Evolutionary conservation across 163 green algal species (phyloP).

Genomic region (Prototheca wickerhamii): DNA sequence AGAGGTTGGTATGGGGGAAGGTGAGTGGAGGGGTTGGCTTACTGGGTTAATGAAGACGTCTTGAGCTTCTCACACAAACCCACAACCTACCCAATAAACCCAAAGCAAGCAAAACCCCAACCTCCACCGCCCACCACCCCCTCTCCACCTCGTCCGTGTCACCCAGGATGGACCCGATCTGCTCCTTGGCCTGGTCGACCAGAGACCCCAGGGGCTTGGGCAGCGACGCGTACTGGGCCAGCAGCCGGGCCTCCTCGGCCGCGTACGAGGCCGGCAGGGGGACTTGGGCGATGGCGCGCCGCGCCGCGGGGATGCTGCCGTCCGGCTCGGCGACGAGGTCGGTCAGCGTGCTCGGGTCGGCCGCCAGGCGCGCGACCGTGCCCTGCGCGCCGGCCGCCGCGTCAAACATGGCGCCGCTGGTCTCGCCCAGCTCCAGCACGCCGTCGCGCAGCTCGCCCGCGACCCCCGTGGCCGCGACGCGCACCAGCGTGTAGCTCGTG

Average conservation of each 20-base stretch:
- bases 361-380: background rate
- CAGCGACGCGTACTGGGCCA: slow-evolving; percentile 1
- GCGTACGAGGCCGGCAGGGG: background rate
- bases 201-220: background rate
- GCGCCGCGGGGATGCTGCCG: background rate
- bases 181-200: background rate
- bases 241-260: background rate
- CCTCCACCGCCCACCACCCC: background rate
- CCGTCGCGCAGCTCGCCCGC: background rate
- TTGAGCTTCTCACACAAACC: no score
- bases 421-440: background rate
- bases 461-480: background rate
- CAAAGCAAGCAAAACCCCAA: background rate
- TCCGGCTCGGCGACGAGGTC: background rate
- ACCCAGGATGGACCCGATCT: background rate
- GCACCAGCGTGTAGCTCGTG: background rate
- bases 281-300: background rate
- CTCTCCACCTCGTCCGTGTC: slow-evolving; percentile 1
- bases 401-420: background rate
- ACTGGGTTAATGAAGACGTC: background rate
- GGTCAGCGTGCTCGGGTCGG: background rate
- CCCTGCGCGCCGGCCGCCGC: background rate
- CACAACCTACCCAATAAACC: background rate
- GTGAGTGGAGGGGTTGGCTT: background rate
- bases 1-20: background rate